Conservation (phyloP, 345 rosid genomes). For the Draba incana region DNA sequence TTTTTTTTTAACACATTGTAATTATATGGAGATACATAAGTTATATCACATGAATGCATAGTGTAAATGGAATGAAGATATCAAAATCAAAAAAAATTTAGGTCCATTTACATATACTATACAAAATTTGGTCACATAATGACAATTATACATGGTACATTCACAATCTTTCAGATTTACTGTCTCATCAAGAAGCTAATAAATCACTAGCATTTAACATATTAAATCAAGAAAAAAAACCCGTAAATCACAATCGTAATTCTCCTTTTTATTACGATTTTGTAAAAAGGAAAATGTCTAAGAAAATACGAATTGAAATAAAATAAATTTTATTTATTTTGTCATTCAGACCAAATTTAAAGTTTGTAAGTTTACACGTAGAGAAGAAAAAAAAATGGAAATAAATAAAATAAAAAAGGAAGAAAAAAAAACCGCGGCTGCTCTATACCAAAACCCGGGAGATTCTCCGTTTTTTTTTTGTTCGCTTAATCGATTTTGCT, state of each 20-base stretch:
- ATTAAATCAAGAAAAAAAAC: too few species aligned
- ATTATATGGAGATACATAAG: too few species aligned
- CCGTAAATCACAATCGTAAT: too few species aligned
- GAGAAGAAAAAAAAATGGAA: neutral
- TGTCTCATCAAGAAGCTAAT: neutral
- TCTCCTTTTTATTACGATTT: neutral
- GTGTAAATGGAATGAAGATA: neutral
- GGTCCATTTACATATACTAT: neutral
- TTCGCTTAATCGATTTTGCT: slow-evolving; percentile 23
- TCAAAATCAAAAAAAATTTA: neutral
- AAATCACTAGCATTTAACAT: neutral
- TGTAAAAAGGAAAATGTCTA: neutral
- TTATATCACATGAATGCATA: neutral
- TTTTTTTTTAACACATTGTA: too few species aligned
- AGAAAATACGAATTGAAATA: neutral
- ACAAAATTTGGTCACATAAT: neutral
- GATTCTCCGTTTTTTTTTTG: slow-evolving; percentile 26
- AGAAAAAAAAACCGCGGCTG: slow-evolving; percentile 31
- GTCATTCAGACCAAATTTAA: too few species aligned
- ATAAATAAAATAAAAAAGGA: neutral
- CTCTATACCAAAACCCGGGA: slow-evolving; percentile 43
- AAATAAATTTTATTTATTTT: too few species aligned
- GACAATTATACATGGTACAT: neutral
- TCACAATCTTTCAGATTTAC: neutral
- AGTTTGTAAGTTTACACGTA: neutral